Percentiles rank a stretch among this genome's conserved stretches.
phyloP scores from a whole-genome alignment of 2,329 filamentous ascomycete species.

The Xylaria sp. region DNA sequence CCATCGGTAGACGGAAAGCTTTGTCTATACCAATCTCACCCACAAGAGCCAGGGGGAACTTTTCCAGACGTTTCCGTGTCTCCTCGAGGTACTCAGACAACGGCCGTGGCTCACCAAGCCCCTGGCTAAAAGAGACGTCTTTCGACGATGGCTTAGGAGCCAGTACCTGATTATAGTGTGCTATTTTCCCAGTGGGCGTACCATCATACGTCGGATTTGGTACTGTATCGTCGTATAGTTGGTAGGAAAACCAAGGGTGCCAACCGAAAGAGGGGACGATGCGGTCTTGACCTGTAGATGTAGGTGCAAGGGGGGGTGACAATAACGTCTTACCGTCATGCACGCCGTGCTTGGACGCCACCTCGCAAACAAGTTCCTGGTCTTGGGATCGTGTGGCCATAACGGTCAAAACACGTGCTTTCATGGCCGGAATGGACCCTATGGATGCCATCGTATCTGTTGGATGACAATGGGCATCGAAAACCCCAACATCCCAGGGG shows the following conservation, averaged over 20 bases:
- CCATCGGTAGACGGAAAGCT: slow-evolving; percentile 76
- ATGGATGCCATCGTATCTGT: slow-evolving; percentile 79
- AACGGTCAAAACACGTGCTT: slow-evolving; percentile 72
- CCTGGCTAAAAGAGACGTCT: slow-evolving; percentile 57
- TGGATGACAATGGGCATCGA: slow-evolving; percentile 85
- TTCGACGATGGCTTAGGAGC: slow-evolving; percentile 61
- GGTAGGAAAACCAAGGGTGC: slow-evolving; percentile 88
- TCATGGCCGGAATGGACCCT: slow-evolving; percentile 70
- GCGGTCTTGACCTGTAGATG: slow-evolving; percentile 49
- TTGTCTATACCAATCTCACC: slow-evolving; percentile 85
- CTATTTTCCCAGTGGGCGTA: slow-evolving; percentile 54
- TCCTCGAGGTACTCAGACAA: slow-evolving; percentile 68
- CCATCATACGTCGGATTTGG: slow-evolving; percentile 53
- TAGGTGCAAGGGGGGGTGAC: slow-evolving; percentile 28
- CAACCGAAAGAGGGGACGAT: slow-evolving; percentile 82
- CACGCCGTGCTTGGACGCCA: slow-evolving; percentile 67
- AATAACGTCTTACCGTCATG: slow-evolving; percentile 43
- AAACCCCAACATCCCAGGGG: slow-evolving; percentile 78
- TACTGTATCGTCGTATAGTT: slow-evolving; percentile 72
- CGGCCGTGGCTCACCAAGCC: slow-evolving; percentile 69
- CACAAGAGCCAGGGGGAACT: slow-evolving; percentile 72
- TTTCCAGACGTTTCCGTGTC: slow-evolving; percentile 65
- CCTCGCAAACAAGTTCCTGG: slow-evolving; percentile 74
- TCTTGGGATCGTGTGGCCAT: slow-evolving; percentile 84
- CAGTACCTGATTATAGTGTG: slow-evolving; percentile 76